Evolutionary conservation across 2,329 filamentous ascomycete genomes (phyloP).

Genomic region (Aplosporella prunicola): DNA sequence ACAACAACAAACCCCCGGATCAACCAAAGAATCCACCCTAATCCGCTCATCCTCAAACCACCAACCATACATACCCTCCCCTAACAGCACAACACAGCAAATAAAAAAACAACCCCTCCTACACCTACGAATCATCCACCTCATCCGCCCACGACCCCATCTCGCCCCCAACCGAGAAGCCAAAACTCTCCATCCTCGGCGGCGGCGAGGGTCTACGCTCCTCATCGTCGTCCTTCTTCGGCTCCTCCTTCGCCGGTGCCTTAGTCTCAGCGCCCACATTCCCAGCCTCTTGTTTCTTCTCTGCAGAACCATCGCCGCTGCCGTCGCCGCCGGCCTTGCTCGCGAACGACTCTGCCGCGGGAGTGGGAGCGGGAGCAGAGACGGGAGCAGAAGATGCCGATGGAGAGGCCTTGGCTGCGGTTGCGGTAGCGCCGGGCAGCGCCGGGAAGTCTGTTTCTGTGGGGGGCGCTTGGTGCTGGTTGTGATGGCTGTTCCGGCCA

Average conservation of each 20-base stretch:
- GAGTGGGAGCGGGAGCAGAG: no score
- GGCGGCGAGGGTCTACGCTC: background rate
- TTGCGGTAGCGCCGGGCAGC: conserved; percentile 21
- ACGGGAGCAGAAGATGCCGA: background rate
- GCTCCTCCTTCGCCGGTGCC: background rate
- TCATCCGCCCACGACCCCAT: conserved; percentile 11
- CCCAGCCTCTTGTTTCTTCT: background rate
- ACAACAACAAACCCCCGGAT: no score
- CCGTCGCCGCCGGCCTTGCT: no score
- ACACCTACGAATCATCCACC: conserved; percentile 4
- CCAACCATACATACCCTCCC: no score
- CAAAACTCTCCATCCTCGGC: conserved; percentile 9
- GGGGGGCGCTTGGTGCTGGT: conserved; percentile 22
- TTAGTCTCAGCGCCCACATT: background rate
- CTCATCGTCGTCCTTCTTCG: background rate
- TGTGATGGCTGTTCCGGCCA: background rate
- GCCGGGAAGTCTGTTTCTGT: conserved; percentile 38
- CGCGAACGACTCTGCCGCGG: no score
- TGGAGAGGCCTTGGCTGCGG: background rate
- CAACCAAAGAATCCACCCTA: no score
- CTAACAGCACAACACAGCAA: no score
- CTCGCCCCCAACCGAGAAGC: conserved; percentile 5
- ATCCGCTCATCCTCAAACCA: no score
- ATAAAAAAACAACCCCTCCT: background rate
- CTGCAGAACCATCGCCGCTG: background rate